A percentile compares a stretch with the other conserved stretches of the same genome.
Evolutionary conservation across 202 grass and related monocot species (phyloP).

Genomic region (Panicum virgatum): DNA sequence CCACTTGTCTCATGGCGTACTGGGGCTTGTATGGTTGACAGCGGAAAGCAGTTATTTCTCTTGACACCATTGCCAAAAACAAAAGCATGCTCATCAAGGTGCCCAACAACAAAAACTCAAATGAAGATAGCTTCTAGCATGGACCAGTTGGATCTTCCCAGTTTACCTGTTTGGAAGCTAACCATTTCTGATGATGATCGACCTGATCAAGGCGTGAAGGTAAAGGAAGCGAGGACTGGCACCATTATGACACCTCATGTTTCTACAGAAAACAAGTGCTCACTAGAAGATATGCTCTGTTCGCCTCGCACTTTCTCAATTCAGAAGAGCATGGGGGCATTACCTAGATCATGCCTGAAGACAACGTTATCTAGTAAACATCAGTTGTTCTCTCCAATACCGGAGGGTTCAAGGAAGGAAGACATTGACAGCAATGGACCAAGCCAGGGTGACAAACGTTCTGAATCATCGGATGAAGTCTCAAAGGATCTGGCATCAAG

Average conservation of each 20-base stretch:
- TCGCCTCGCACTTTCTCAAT: constrained; percentile 49
- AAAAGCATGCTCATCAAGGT: constrained; percentile 48
- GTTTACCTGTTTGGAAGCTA: constrained; percentile 50
- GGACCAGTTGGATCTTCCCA: constrained; percentile 28
- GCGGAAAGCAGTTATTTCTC: constrained; percentile 81
- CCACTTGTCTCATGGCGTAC: constrained; percentile 87
- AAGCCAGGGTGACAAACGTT: constrained; percentile 17
- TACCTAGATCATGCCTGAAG: constrained; percentile 42
- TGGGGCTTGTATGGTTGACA: constrained; percentile 66
- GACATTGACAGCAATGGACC: constrained; percentile 20
- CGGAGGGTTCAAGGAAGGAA: constrained; percentile 40
- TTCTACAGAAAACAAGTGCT: constrained; percentile 36
- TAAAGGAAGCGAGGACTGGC: constrained; percentile 34
- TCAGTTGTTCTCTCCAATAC: constrained; percentile 46
- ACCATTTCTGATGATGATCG: constrained; percentile 31
- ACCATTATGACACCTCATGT: constrained; percentile 7
- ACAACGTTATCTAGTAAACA: constrained; percentile 46
- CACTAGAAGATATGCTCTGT: constrained; percentile 8
- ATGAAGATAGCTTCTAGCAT: constrained; percentile 22
- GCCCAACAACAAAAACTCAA: constrained; percentile 42
- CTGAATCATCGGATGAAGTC: constrained; percentile 43
- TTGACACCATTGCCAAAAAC: constrained; percentile 77
- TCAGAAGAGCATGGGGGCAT: constrained; percentile 44
- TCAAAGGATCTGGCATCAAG: constrained; percentile 46
- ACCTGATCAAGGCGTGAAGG: constrained; percentile 29